Conservation (phyloP, 495 filamentous ascomycete species). For the Aspergillus panamensis region DNA sequence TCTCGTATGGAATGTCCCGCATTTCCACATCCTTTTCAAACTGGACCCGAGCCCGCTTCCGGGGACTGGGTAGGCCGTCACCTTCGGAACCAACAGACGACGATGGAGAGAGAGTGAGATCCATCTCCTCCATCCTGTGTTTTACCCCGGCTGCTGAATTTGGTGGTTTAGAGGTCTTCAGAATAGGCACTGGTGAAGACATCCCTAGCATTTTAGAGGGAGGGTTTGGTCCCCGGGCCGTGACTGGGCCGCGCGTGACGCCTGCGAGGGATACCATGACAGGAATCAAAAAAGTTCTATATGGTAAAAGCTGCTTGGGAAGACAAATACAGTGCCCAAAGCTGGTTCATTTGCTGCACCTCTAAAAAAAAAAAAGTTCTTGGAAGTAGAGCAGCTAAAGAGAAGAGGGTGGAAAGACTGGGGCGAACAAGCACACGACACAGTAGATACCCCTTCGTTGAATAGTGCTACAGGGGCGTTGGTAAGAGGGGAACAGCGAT, state of each 20-base stretch:
- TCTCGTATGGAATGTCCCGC: conserved; percentile 27
- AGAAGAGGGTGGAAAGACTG: conserved; percentile 5
- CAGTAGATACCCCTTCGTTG: conserved; percentile 1
- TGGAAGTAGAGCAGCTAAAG: conserved; percentile 1
- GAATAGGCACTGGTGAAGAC: conserved; percentile 41
- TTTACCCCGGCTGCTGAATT: conserved; percentile 27
- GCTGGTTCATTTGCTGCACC: conserved; percentile 26
- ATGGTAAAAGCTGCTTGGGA: conserved; percentile 11
- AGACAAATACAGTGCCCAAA: conserved; percentile 5
- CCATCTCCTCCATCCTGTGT: conserved; percentile 42
- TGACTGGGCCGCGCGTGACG: conserved; percentile 31
- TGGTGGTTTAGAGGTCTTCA: conserved; percentile 37
- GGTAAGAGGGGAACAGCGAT: not conserved
- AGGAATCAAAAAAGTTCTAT: conserved; percentile 10
- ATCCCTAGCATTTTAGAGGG: conserved; percentile 34
- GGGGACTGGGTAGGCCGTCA: conserved; percentile 41
- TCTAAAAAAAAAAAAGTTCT: not conserved
- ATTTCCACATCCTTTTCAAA: conserved; percentile 72
- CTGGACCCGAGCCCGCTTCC: conserved; percentile 65
- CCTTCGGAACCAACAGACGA: conserved; percentile 35
- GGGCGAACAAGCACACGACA: conserved; percentile 24
- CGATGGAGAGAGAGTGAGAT: conserved; percentile 37
- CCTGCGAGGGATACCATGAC: conserved; percentile 47
- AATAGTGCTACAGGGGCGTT: conserved; percentile 16
- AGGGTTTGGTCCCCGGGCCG: conserved; percentile 26